Base-by-base conservation (phyloP, 306 rosid species). In the Sphenostylis stenocarpa region DNA sequence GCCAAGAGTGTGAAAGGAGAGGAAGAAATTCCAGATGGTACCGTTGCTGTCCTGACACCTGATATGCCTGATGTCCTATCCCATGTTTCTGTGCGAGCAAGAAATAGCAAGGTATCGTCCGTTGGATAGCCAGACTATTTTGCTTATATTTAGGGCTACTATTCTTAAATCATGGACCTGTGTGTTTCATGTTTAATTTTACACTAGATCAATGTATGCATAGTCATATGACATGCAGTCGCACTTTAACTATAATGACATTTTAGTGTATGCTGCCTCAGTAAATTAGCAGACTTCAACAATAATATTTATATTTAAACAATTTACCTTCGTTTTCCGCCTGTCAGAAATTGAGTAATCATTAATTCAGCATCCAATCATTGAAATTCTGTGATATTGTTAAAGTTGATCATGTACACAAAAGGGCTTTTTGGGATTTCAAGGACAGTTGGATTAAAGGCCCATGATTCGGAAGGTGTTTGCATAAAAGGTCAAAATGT, bases 41-140 rank as follows among this genome's bases (percentile, higher is more conserved):
- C 92, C 28, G 99, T 95, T 80, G 99, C 99, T 83, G 96, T 95
- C 82, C 84, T 95, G 80, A 95, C 97, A 41, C 99, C 97, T 69
- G 99, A 95, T 78, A 95, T 95, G 99, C 99, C 99, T 6, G 99
- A 95, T 80, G 97, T 95, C 75, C 84, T 95, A 65, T 95, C 99
- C 77, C 99, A 95, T 87, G 99, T 95, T 73, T 95, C 99, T 64
- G 99, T 95, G n/a, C 89, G 99, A 87, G 97, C 99, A 70, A 90
- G 99, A 92, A 95, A 95, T 80, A 85, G 97, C 82, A 95, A 88
- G 97, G 98, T 88, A 86, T 65, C 67, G 39, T 28, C 23, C 53
- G 45, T 75, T 33, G 31, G 19, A 70, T 79, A 44, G 60, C 72
- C 47, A 67, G 28, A 41, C 64, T 51, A 63, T 61, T 28, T 70